Percentiles rank a stretch among this genome's conserved stretches.
phyloP scores from a whole-genome alignment of 164 flowering plant genomes.

The Malania oleifera region DNA sequence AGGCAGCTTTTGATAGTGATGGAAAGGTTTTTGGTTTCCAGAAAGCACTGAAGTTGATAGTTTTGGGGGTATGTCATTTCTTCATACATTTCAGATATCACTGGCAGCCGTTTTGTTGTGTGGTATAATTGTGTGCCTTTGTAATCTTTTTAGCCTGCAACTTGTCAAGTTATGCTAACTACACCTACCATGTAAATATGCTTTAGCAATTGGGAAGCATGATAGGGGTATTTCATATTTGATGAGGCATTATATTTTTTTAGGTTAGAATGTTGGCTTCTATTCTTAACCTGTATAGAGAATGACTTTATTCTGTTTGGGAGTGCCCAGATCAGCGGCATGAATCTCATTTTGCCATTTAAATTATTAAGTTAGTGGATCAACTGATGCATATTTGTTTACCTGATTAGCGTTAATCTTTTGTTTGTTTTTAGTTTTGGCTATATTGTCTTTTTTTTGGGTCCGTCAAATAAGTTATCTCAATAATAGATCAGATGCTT shows the following conservation, averaged over 20 bases:
- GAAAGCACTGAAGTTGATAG: conserved; percentile 63
- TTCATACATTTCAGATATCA: not conserved
- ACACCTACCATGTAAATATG: not conserved
- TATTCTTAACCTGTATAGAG: too few relatives aligned
- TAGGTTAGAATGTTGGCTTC: too few relatives aligned
- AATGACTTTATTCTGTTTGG: not conserved
- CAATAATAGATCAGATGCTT: too few relatives aligned
- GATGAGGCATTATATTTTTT: too few relatives aligned
- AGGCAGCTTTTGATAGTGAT: conserved; percentile 59
- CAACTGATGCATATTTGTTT: too few relatives aligned
- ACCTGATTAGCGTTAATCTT: too few relatives aligned
- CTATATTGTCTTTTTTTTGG: too few relatives aligned
- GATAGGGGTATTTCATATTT: too few relatives aligned
- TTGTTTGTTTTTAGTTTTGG: too few relatives aligned
- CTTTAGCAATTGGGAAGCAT: not conserved
- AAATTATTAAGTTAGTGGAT: too few relatives aligned
- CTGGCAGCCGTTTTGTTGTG: not conserved
- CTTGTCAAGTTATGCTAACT: not conserved
- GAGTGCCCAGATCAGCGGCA: not conserved
- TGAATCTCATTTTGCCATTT: too few relatives aligned
- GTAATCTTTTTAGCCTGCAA: not conserved
- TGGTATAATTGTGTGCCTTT: not conserved
- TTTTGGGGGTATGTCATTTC: conserved; percentile 61
- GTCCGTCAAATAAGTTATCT: too few relatives aligned
- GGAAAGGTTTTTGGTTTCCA: conserved; percentile 66